Conservation (phyloP, 2,329 filamentous ascomycete species). For the Exophiala sp. region DNA sequence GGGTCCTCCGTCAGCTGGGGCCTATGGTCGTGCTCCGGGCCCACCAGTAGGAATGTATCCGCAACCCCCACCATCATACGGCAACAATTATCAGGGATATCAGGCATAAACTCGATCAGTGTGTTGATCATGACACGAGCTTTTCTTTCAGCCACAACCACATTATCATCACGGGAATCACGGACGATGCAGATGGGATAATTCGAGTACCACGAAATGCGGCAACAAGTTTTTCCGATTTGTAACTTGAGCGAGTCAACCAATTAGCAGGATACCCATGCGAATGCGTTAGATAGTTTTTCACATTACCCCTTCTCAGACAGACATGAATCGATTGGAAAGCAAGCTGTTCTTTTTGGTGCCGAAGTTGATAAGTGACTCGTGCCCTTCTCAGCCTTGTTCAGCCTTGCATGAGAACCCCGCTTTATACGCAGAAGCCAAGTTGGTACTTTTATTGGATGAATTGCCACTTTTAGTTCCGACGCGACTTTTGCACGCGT, state of each 20-base stretch:
- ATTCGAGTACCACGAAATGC: too few species aligned
- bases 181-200: too few species aligned
- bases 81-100: conserved; percentile 20
- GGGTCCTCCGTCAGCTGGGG: conserved; percentile 69
- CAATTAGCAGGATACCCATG: too few species aligned
- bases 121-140: neutral
- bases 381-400: neutral
- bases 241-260: too few species aligned
- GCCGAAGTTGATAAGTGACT: neutral
- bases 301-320: too few species aligned
- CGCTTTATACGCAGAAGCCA: neutral
- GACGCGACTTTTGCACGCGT: neutral
- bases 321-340: too few species aligned
- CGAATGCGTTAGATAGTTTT: too few species aligned
- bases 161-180: too few species aligned
- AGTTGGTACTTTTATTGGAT: neutral
- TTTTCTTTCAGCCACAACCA: too few species aligned
- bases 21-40: conserved; percentile 70
- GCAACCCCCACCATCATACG: conserved; percentile 19
- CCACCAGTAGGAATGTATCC: conserved; percentile 21
- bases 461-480: neutral
- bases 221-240: too few species aligned
- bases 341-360: neutral
- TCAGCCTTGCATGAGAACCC: neutral
- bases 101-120: conserved; percentile 9